Base-by-base conservation (phyloP, 2,329 filamentous ascomycete species). In the Cercospora zeina region DNA sequence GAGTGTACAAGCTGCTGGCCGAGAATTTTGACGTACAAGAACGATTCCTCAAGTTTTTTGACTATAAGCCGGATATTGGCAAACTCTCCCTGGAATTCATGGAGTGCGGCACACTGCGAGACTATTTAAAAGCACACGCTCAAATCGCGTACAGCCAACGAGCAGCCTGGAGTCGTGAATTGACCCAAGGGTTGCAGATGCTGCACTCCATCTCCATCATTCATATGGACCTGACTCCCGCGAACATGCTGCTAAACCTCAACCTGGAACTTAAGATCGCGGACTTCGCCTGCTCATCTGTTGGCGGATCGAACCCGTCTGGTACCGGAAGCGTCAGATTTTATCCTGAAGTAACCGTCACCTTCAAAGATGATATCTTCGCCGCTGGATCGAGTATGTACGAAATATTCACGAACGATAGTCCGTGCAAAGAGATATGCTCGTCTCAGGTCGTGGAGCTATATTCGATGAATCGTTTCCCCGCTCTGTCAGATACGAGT, bases 231-330 rank as follows among this genome's bases (percentile, higher is more conserved):
- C 51, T 60, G 8, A 60, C 47, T 21, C 58, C 49, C 14, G 14
- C 21, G 16, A 60, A 60, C 30, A 60, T 60, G 58, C 58, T 60
- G 8, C 58, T 60, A 9, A 36, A 60, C 49, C 34, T 27, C 19
- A 54, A 19, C 21, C 33, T 54, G 8, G 49, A 27, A 33, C 58
- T 54, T 7, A 60, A 60, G 34, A 39, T 60, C 9, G 19, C 34
- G 14, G 58, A 60, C 27, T 60, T 60, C 31, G 49, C 45, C 11
- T 45, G 49, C 34, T 30, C 19, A 11, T 54, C 45, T 19, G 33
- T 59, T 19, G 33, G 50, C 33, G 57, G 49, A 13, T 16, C 57
- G 4, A 31, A 7, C 4, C 36, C 54, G 8, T 51, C 57, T 42
- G 49, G 57, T 59, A 36, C 47, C 45, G 57, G 39, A 54, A 19